Percentiles rank a stretch among this genome's conserved stretches.
Conservation (phyloP, 163 green algal genomes). For the Scenedesmus sp. region DNA sequence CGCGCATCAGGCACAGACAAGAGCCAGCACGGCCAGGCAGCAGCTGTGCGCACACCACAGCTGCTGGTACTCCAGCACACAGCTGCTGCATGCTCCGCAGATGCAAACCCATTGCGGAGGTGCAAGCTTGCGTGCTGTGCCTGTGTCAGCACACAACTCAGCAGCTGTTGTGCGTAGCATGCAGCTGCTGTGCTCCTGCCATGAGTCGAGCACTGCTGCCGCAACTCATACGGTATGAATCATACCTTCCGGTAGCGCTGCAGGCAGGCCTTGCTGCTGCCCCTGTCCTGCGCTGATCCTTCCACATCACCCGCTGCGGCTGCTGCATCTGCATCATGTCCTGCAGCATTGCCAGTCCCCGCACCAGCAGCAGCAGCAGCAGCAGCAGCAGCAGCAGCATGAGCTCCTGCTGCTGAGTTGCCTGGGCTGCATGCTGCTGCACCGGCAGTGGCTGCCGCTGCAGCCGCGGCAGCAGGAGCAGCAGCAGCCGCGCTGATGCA, state of each 20-base stretch:
- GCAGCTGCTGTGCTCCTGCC: not conserved
- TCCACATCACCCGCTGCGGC: constrained; percentile 24
- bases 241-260: constrained; percentile 81
- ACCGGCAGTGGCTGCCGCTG: not conserved
- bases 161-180: not conserved
- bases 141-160: too few relatives aligned
- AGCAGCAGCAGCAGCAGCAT: not conserved
- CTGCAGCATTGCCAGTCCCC: not conserved
- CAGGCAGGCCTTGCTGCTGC: constrained; percentile 84
- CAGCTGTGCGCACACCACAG: too few relatives aligned
- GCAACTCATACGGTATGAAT: too few relatives aligned
- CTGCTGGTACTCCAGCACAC: too few relatives aligned
- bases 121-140: too few relatives aligned
- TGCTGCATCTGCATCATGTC: not conserved
- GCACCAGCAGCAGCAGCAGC: not conserved
- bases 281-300: constrained; percentile 42
- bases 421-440: constrained; percentile 9
- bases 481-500: not conserved
- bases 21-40: too few relatives aligned
- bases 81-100: too few relatives aligned
- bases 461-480: constrained; percentile 10
- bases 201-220: not conserved
- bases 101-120: too few relatives aligned
- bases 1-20: too few relatives aligned
- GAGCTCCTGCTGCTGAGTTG: not conserved